Evolutionary conservation across 1,284 basidiomycete species (phyloP).

Genomic region (Ceratobasidium sp.): DNA sequence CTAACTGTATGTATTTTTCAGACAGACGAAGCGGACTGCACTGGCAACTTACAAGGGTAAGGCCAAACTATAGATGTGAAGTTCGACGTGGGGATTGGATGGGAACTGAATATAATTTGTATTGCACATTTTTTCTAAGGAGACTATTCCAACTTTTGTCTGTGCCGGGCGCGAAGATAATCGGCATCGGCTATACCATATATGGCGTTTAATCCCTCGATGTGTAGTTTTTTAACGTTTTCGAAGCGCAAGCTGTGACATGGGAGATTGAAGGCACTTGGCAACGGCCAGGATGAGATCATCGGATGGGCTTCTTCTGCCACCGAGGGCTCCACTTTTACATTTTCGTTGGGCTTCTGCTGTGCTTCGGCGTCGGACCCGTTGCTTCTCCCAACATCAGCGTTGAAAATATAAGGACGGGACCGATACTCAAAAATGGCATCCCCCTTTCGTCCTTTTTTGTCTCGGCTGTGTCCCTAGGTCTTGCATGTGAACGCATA

Average conservation of each 20-base stretch:
- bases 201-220: slow-evolving; percentile 13
- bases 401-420: neutral
- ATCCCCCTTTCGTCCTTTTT: slow-evolving; percentile 21
- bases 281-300: slow-evolving; percentile 34
- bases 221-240: slow-evolving; percentile 34
- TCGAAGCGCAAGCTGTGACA: slow-evolving; percentile 39
- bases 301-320: slow-evolving; percentile 26
- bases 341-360: slow-evolving; percentile 19
- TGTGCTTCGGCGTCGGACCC: slow-evolving; percentile 18
- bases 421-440: neutral
- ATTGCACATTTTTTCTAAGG: slow-evolving; percentile 9
- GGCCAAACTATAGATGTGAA: slow-evolving; percentile 64
- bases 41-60: slow-evolving; percentile 78
- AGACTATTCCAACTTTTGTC: slow-evolving; percentile 1
- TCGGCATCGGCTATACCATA: slow-evolving; percentile 53
- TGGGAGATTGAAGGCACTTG: slow-evolving; percentile 32
- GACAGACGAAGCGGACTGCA: slow-evolving; percentile 81
- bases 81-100: neutral
- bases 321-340: slow-evolving; percentile 39
- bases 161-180: slow-evolving; percentile 21
- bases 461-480: slow-evolving; percentile 22
- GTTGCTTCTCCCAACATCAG: neutral
- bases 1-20: slow-evolving; percentile 54
- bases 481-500: slow-evolving; percentile 19
- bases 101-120: neutral